A percentile compares a stretch with the other conserved stretches of the same genome.
These are phyloP conservation scores for Russula earlei DNA, from an alignment of 768 basidiomycete species.

Conservation along the genomic window DNA sequence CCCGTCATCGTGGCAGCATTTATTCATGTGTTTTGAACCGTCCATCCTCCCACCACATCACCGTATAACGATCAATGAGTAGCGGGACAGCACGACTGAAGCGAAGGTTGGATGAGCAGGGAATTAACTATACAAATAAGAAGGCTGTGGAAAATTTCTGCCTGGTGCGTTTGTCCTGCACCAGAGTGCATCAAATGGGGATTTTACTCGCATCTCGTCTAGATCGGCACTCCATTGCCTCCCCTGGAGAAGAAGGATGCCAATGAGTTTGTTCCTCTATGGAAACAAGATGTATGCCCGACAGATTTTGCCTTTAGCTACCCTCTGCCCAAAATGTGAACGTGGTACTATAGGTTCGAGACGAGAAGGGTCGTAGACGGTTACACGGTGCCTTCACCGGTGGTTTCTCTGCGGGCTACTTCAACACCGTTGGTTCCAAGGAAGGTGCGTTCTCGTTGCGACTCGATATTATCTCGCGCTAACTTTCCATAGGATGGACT, in stretches of 20 bases:
- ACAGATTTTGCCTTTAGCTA: slow-evolving; percentile 19
- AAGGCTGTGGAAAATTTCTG: slow-evolving; percentile 81
- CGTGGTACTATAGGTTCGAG: slow-evolving; percentile 51
- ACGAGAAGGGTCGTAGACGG: slow-evolving; percentile 85
- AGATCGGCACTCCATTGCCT: slow-evolving; percentile 94
- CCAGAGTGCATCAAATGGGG: not conserved
- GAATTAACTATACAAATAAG: slow-evolving; percentile 58
- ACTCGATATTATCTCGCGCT: not conserved
- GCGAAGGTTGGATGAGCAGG: slow-evolving; percentile 75
- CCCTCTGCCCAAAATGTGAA: slow-evolving; percentile 14
- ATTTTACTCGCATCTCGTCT: not conserved
- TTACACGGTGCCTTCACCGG: slow-evolving; percentile 99
- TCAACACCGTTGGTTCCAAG: slow-evolving; percentile 91
- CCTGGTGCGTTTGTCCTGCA: slow-evolving; percentile 39
- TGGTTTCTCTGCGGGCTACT: slow-evolving; percentile 98
- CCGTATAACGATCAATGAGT: slow-evolving; percentile 27
- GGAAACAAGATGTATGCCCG: slow-evolving; percentile 85
- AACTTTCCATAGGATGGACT: slow-evolving; percentile 68
- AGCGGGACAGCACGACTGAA: slow-evolving; percentile 49
- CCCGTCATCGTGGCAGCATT: no score
- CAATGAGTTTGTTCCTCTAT: slow-evolving; percentile 91
- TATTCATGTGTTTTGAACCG: not conserved
- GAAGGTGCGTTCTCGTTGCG: slow-evolving; percentile 48
- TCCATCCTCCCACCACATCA: not conserved
- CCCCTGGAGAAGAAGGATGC: slow-evolving; percentile 90